phyloP scores from a whole-genome alignment of 1,139 yeast species.

The Scheffersomyces parashehatae region DNA sequence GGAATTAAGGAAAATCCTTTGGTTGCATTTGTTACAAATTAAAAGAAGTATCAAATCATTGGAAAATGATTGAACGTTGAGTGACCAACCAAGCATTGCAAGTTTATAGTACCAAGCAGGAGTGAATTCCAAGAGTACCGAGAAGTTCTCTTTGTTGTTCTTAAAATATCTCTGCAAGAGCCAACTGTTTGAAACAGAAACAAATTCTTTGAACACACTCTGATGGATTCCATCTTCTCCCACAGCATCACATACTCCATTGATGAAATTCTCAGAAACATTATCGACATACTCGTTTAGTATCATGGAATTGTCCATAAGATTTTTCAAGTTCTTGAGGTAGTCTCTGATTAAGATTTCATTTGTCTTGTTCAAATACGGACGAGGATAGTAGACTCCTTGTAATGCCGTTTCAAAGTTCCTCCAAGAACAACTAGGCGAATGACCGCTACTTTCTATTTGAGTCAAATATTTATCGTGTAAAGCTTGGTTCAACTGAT shows the following conservation, averaged over 20 bases:
- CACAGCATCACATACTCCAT: slow-evolving; percentile 3
- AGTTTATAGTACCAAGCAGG: slow-evolving; percentile 37
- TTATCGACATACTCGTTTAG: slow-evolving; percentile 15
- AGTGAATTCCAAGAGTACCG: slow-evolving; percentile 18
- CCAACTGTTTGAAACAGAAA: slow-evolving; percentile 31
- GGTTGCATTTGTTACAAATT: slow-evolving; percentile 39
- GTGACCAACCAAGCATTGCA: slow-evolving; percentile 40
- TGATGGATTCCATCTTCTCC: no score
- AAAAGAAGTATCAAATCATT: slow-evolving; percentile 30
- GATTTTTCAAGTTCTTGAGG: slow-evolving; percentile 26
- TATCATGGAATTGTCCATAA: slow-evolving; percentile 27
- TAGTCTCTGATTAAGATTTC: slow-evolving; percentile 29
- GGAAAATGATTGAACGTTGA: slow-evolving; percentile 33
- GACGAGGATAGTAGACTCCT: slow-evolving; percentile 39
- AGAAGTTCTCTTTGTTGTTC: slow-evolving; percentile 38
- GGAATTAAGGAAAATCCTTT: slow-evolving; percentile 30
- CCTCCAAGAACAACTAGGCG: slow-evolving; percentile 37
- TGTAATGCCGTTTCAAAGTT: slow-evolving; percentile 36
- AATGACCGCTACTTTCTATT: slow-evolving; percentile 28
- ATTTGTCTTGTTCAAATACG: slow-evolving; percentile 34
- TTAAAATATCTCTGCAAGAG: slow-evolving; percentile 27
- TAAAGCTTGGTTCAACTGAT: slow-evolving; percentile 25
- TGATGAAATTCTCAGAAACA: slow-evolving; percentile 10
- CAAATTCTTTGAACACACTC: slow-evolving; percentile 14
- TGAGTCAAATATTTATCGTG: slow-evolving; percentile 25